phyloP scores from a whole-genome alignment of 352 stramenopile species.

The Phytophthora multivora region DNA sequence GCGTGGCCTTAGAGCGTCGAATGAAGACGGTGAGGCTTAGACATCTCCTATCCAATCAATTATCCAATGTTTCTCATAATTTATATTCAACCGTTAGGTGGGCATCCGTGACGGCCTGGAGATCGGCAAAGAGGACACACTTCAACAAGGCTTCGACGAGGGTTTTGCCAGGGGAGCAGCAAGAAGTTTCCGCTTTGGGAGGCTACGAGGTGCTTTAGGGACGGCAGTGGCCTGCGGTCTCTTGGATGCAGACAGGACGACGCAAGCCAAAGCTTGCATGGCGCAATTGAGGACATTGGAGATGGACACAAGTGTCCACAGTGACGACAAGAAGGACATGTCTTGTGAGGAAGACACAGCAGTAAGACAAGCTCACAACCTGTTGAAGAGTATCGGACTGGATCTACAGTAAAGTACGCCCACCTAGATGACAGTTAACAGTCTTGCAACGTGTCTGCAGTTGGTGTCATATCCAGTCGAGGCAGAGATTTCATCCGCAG shows the following conservation, averaged over 20 bases:
- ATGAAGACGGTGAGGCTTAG: conserved; percentile 59
- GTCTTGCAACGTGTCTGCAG: too few relatives aligned
- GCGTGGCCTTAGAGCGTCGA: conserved; percentile 54
- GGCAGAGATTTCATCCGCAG: conserved; percentile 57
- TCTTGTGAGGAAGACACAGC: neutral
- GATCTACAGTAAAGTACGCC: neutral
- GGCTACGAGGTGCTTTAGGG: conserved; percentile 55
- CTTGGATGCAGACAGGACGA: conserved; percentile 10
- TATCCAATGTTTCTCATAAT: conserved; percentile 6
- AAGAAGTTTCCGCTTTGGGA: conserved; percentile 46
- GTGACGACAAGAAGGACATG: conserved; percentile 1
- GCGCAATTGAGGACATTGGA: conserved; percentile 23
- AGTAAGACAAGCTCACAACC: conserved; percentile 9
- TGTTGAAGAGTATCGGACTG: conserved; percentile 28
- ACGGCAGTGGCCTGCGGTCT: conserved; percentile 32
- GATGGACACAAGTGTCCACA: conserved; percentile 25
- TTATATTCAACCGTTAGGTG: conserved; percentile 35
- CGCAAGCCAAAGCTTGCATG: conserved; percentile 13
- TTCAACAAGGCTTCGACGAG: conserved; percentile 74
- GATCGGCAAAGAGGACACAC: conserved; percentile 66
- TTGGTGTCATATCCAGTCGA: conserved; percentile 30
- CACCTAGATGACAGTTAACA: too few relatives aligned
- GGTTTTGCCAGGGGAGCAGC: conserved; percentile 49
- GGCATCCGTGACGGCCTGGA: conserved; percentile 76
- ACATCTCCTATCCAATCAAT: neutral